Evolutionary conservation across 2,329 filamentous ascomycete genomes (phyloP).

Genomic region (Harringtonia aguacate): DNA sequence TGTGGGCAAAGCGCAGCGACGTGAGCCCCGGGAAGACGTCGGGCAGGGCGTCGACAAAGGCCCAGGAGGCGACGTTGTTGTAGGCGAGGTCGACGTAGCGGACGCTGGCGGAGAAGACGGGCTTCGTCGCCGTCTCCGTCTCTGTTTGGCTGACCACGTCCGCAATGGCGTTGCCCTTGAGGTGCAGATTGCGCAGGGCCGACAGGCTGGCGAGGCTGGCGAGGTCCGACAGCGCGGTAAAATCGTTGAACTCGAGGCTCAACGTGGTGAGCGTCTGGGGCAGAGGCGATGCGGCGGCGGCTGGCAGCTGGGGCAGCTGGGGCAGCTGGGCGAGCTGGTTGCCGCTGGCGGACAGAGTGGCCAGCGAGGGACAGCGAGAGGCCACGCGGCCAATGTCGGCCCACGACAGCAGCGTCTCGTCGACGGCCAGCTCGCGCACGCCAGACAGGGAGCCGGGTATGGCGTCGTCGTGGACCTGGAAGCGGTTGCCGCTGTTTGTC

Average conservation of each 20-base stretch:
- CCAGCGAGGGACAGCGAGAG: conserved; percentile 41
- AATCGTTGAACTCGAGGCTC: conserved; percentile 62
- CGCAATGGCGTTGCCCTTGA: conserved; percentile 68
- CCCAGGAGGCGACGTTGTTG: conserved; percentile 60
- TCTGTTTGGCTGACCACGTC: conserved; percentile 17
- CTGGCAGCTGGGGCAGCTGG: conserved; percentile 30
- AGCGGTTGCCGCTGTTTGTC: conserved; percentile 59
- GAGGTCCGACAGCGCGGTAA: conserved; percentile 49
- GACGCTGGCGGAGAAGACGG: conserved; percentile 43
- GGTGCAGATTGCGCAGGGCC: conserved; percentile 48
- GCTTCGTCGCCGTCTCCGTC: conserved; percentile 8
- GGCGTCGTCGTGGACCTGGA: conserved; percentile 29
- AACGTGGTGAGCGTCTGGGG: conserved; percentile 47
- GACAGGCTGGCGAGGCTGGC: conserved; percentile 38
- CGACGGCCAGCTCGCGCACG: conserved; percentile 52
- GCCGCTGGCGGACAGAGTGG: conserved; percentile 39
- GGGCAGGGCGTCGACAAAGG: conserved; percentile 60
- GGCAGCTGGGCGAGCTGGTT: conserved; percentile 46
- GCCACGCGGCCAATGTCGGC: conserved; percentile 47
- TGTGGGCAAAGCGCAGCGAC: conserved; percentile 71
- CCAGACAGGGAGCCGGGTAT: conserved; percentile 32
- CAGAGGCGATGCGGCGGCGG: conserved; percentile 28
- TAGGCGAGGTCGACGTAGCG: conserved; percentile 64
- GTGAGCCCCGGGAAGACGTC: conserved; percentile 60
- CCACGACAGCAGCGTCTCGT: conserved; percentile 58